These are phyloP conservation scores for Pisolithus sp. DNA, from an alignment of 768 basidiomycete species.

Conservation along the genomic window DNA sequence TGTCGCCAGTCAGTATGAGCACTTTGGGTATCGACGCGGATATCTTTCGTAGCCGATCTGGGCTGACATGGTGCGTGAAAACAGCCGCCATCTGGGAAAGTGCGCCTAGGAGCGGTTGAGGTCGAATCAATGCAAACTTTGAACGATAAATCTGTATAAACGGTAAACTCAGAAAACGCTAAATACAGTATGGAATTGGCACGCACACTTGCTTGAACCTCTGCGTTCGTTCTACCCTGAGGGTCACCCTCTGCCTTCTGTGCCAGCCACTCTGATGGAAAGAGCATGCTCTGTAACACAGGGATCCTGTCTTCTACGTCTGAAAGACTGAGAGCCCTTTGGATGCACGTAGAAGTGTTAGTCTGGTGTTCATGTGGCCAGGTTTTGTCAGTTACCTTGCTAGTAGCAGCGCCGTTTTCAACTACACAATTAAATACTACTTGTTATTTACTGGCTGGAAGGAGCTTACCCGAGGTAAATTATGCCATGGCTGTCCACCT, in stretches of 20 bases:
- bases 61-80: constrained; percentile 53
- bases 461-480: constrained; percentile 55
- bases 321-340: constrained; percentile 31
- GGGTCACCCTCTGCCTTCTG: constrained; percentile 46
- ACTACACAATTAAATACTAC: constrained; percentile 23
- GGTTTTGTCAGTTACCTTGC: constrained; percentile 22
- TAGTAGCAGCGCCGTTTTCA: constrained; percentile 33
- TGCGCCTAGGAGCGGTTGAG: constrained; percentile 54
- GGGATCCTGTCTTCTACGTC: constrained; percentile 45
- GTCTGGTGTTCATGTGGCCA: background rate
- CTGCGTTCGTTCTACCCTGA: constrained; percentile 55
- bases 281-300: constrained; percentile 51
- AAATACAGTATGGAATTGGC: background rate
- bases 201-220: constrained; percentile 51
- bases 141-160: constrained; percentile 34
- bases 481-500: constrained; percentile 50
- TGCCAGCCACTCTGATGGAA: constrained; percentile 56
- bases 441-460: background rate
- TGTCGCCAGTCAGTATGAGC: constrained; percentile 58
- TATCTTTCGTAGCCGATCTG: constrained; percentile 42
- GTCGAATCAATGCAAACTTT: constrained; percentile 46
- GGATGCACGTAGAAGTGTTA: constrained; percentile 1
- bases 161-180: background rate
- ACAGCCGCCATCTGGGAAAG: constrained; percentile 70
- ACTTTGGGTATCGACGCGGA: constrained; percentile 59